Evolutionary conservation across 495 filamentous ascomycete species (phyloP).

Genomic region (Chaetomium tenue): DNA sequence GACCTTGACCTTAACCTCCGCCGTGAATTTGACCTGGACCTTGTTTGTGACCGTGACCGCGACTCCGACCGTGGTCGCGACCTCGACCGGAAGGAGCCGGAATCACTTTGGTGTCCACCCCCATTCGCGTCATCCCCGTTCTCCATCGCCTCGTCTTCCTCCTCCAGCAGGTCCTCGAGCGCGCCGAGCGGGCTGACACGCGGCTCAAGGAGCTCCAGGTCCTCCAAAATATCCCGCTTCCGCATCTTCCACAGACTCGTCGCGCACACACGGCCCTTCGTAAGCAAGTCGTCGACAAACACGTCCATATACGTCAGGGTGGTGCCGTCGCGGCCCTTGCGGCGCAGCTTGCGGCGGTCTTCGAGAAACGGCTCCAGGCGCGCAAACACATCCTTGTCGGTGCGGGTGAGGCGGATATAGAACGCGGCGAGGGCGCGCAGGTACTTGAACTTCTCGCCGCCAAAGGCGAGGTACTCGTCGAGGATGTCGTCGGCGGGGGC

Average conservation of each 20-base stretch:
- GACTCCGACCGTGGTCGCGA: slow-evolving; percentile 24
- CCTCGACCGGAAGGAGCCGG: slow-evolving; percentile 24
- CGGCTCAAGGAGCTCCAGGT: slow-evolving; percentile 82
- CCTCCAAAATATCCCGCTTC: slow-evolving; percentile 77
- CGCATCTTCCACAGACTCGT: slow-evolving; percentile 93
- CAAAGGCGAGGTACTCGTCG: slow-evolving; percentile 71
- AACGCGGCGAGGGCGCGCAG: slow-evolving; percentile 83
- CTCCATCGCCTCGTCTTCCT: slow-evolving; percentile 51
- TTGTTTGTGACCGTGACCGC: slow-evolving; percentile 14
- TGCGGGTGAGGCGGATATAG: slow-evolving; percentile 87
- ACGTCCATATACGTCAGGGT: slow-evolving; percentile 81
- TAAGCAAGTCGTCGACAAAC: slow-evolving; percentile 89
- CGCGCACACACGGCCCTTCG: slow-evolving; percentile 84
- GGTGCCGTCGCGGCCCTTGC: slow-evolving; percentile 68
- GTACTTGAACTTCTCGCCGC: slow-evolving; percentile 82
- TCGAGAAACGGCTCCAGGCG: slow-evolving; percentile 79
- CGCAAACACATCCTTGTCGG: slow-evolving; percentile 73
- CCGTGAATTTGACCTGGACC: slow-evolving; percentile 12
- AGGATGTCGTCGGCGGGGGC: slow-evolving; percentile 75
- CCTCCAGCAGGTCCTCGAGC: slow-evolving; percentile 75
- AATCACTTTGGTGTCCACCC: slow-evolving; percentile 24
- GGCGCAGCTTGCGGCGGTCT: slow-evolving; percentile 78
- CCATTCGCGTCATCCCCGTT: slow-evolving; percentile 34
- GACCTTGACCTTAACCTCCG: slow-evolving; percentile 26
- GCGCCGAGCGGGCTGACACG: slow-evolving; percentile 82